A percentile compares a stretch with the other conserved stretches of the same genome.
phyloP scores from a whole-genome alignment of 306 rosid genomes.

The Hippophae tibetana region DNA sequence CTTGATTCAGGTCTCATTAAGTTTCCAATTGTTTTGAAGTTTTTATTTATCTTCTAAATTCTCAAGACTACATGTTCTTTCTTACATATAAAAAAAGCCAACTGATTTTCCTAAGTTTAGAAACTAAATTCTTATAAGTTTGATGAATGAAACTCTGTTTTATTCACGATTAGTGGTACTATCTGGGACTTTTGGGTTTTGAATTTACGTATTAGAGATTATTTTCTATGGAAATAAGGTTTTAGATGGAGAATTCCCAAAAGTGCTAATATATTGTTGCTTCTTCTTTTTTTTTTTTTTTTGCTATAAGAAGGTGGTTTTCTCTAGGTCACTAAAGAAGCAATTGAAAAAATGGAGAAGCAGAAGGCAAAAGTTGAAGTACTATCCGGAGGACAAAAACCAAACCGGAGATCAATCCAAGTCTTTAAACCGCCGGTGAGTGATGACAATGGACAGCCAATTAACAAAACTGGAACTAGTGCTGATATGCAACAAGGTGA shows the following conservation, averaged over 20 bases:
- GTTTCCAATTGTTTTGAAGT: no score
- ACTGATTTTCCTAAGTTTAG: no score
- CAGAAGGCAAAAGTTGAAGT: conserved; percentile 15
- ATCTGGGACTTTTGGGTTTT: no score
- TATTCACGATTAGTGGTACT: no score
- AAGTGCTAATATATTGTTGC: not conserved
- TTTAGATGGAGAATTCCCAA: not conserved
- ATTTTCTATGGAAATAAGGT: not conserved
- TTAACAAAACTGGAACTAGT: not conserved
- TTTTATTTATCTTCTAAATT: no score
- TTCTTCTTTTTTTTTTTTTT: not conserved
- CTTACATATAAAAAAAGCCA: no score
- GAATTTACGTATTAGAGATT: no score
- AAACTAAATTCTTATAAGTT: no score
- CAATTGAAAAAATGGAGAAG: conserved; percentile 32
- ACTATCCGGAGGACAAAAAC: conserved; percentile 14
- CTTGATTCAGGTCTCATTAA: no score
- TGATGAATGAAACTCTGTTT: no score
- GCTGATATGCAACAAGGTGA: not conserved
- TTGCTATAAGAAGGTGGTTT: not conserved
- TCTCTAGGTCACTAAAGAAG: not conserved
- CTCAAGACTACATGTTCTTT: no score
- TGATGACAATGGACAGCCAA: conserved; percentile 12
- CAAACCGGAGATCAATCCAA: conserved; percentile 14
- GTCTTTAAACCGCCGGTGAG: conserved; percentile 17